Evolutionary conservation across 2,329 filamentous ascomycete species (phyloP).

Genomic region (Emergomyces pasteurianus): DNA sequence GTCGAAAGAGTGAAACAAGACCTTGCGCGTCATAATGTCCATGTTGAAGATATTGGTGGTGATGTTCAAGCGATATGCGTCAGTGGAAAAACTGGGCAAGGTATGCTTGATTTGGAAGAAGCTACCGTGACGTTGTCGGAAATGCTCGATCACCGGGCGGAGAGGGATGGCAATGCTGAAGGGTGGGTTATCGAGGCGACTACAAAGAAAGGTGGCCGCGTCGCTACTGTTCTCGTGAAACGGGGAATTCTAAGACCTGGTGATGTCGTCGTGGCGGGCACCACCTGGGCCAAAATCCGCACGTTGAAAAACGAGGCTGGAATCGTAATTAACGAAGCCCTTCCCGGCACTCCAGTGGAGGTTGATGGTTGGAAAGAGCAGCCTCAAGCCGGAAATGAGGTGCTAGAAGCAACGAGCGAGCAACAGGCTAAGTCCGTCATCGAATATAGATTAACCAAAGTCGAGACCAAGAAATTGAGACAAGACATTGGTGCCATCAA

Average conservation of each 20-base stretch:
- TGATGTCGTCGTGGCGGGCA: conserved; percentile 76
- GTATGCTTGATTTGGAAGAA: conserved; percentile 87
- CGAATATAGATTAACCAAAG: conserved; percentile 60
- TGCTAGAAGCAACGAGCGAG: conserved; percentile 72
- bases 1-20: conserved; percentile 80
- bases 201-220: conserved; percentile 71
- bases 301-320: conserved; percentile 77
- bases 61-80: conserved; percentile 87
- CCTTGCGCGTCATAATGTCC: conserved; percentile 67
- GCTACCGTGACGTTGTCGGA: conserved; percentile 76
- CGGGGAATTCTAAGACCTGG: conserved; percentile 73
- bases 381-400: conserved; percentile 73
- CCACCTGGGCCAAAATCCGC: conserved; percentile 78
- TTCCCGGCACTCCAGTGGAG: conserved; percentile 81
- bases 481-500: conserved; percentile 68
- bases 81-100: conserved; percentile 84
- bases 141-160: conserved; percentile 78
- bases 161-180: conserved; percentile 64
- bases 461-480: conserved; percentile 53
- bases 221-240: conserved; percentile 79
- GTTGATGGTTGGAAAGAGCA: conserved; percentile 90
- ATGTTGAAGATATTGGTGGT: conserved; percentile 89
- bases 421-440: conserved; percentile 66
- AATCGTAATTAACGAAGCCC: conserved; percentile 55
- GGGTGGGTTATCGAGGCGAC: conserved; percentile 91